Evolutionary conservation across 2,329 filamentous ascomycete genomes (phyloP).

Genomic region (Trichoderma citrinoviride): DNA sequence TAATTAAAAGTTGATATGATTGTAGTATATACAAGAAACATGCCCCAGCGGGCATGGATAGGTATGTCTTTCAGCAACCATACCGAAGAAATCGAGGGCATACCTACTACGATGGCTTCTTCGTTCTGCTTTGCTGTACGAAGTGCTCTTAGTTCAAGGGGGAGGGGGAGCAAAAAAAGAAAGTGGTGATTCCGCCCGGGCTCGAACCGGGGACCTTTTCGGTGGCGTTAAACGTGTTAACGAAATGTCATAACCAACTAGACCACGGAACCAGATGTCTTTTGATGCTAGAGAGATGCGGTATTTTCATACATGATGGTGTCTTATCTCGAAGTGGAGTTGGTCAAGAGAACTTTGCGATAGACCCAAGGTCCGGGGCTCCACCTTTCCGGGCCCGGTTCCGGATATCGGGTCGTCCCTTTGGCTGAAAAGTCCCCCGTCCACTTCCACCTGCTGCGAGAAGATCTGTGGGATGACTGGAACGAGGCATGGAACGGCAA

Average conservation of each 20-base stretch:
- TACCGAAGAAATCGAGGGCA: background rate
- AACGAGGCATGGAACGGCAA: no score
- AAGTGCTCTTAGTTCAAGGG: no score
- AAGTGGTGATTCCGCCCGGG: slow-evolving; percentile 30
- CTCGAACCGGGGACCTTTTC: slow-evolving; percentile 33
- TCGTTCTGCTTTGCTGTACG: no score
- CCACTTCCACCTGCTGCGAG: no score
- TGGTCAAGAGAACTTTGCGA: no score
- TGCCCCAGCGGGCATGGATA: background rate
- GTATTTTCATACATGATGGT: background rate
- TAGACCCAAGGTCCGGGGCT: no score
- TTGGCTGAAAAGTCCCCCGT: no score
- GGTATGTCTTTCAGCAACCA: no score
- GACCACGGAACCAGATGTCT: slow-evolving; percentile 28
- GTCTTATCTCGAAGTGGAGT: background rate
- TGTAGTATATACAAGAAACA: background rate
- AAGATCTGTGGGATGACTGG: no score
- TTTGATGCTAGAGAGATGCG: background rate
- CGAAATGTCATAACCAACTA: slow-evolving; percentile 33
- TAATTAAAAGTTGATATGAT: background rate
- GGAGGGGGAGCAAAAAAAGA: background rate
- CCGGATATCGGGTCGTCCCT: no score
- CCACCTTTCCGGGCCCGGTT: no score
- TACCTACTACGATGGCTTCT: background rate
- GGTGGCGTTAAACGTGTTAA: slow-evolving; percentile 28